Evolutionary conservation across 331 rosid genomes (phyloP).

Genomic region (Phaseolus coccineus): DNA sequence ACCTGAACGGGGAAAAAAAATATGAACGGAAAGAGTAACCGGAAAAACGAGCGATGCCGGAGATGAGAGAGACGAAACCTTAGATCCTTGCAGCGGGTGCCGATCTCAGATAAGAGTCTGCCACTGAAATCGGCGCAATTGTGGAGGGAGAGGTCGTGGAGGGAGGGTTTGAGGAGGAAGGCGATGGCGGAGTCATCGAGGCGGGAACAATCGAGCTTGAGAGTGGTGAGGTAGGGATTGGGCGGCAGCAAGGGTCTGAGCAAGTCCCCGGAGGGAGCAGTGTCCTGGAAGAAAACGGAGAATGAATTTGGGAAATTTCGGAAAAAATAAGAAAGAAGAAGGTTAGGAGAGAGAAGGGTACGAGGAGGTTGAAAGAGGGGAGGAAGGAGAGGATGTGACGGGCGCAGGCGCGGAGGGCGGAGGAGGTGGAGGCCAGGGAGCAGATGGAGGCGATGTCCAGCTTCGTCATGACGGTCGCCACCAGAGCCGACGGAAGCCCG

Average conservation of each 20-base stretch:
- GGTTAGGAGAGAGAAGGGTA: conserved; percentile 14
- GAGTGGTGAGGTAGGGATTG: conserved; percentile 66
- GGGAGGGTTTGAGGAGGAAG: conserved; percentile 66
- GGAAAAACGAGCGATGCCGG: background rate
- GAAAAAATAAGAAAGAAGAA: background rate
- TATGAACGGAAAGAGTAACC: background rate
- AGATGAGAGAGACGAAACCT: background rate
- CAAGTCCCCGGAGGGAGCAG: conserved; percentile 68
- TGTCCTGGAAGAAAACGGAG: conserved; percentile 51
- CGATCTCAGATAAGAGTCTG: conserved; percentile 79
- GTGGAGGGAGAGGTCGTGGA: conserved; percentile 71
- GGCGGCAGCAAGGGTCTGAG: conserved; percentile 77
- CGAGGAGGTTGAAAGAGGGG: conserved; percentile 77
- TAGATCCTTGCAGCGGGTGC: conserved; percentile 68
- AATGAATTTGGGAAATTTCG: background rate
- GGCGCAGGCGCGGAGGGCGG: conserved; percentile 64
- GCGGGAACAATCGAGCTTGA: conserved; percentile 74
- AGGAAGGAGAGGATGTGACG: conserved; percentile 72
- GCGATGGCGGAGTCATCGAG: conserved; percentile 81
- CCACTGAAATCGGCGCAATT: conserved; percentile 90
- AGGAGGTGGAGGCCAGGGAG: conserved; percentile 78
- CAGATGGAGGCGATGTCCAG: conserved; percentile 85
- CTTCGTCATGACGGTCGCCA: conserved; percentile 73
- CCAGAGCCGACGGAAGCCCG: conserved; percentile 63
- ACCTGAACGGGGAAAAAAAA: conserved; percentile 47